Percentiles rank a stretch among this genome's conserved stretches.
Conservation (phyloP, 192 early-diverging fungal genomes). For the Tieghemiomyces parasiticus region DNA sequence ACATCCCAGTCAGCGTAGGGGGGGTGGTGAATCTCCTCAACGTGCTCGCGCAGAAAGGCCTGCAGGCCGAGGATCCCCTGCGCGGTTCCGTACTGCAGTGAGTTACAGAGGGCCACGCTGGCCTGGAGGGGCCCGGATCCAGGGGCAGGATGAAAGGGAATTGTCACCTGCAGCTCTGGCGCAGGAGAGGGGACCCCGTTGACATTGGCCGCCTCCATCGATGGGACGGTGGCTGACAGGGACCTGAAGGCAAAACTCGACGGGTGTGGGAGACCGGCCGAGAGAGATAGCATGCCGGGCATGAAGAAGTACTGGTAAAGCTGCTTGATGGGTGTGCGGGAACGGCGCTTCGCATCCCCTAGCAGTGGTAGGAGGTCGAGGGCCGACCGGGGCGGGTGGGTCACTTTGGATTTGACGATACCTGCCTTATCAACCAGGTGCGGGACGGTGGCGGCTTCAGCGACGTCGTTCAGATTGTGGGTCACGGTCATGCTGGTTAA, state of each 20-base stretch:
- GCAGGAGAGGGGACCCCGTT: conserved; percentile 26
- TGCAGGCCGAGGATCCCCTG: conserved; percentile 31
- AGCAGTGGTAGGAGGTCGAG: neutral
- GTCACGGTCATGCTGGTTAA: no score
- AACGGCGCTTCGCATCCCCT: neutral
- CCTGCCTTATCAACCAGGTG: no score
- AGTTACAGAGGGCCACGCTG: conserved; percentile 22
- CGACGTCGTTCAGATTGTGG: no score
- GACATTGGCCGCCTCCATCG: conserved; percentile 38
- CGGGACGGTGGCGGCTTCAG: no score
- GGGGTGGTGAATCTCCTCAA: conserved; percentile 30
- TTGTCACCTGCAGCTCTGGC: conserved; percentile 10
- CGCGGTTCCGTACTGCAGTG: conserved; percentile 48
- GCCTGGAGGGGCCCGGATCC: conserved; percentile 9
- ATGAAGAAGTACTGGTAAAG: conserved; percentile 21
- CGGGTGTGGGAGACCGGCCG: conserved; percentile 53
- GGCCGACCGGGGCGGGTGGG: no score
- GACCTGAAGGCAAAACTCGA: conserved; percentile 45
- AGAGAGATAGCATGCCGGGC: conserved; percentile 44
- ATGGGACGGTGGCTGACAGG: conserved; percentile 34
- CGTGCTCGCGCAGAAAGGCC: conserved; percentile 27
- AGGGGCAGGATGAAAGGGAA: neutral
- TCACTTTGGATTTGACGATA: no score
- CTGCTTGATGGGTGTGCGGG: conserved; percentile 22
- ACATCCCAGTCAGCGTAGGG: conserved; percentile 49